Percentiles rank a stretch among this genome's conserved stretches.
Conservation (phyloP, 257 asterid species). For the Gynochthodes officinalis region DNA sequence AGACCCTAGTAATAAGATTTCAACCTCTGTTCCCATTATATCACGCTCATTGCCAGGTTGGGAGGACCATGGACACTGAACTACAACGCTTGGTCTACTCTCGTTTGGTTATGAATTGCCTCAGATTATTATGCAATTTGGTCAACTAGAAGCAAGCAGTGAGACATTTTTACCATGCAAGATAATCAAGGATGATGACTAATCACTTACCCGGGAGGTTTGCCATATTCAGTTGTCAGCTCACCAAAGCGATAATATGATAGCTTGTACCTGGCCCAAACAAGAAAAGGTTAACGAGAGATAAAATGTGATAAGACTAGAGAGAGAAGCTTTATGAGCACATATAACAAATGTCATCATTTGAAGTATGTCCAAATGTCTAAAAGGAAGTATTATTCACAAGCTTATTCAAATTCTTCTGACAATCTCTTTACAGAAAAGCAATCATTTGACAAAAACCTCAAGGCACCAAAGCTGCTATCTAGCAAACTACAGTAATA, state of each 20-base stretch:
- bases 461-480: not conserved
- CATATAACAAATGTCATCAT: not conserved
- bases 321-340: not conserved
- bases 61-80: not conserved
- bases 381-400: not conserved
- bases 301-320: not conserved
- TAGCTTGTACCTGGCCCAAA: conserved; percentile 75
- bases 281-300: conserved; percentile 15
- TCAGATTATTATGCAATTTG: not conserved
- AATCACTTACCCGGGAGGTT: conserved; percentile 92
- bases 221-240: conserved; percentile 90
- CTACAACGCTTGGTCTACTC: not conserved
- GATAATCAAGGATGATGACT: not conserved
- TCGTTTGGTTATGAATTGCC: not conserved
- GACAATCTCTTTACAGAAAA: not conserved
- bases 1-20: not conserved
- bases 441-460: not conserved
- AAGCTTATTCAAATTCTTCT: not conserved
- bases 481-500: not conserved
- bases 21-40: not conserved
- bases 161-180: not conserved
- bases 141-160: not conserved
- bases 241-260: conserved; percentile 96
- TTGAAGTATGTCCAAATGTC: not conserved
- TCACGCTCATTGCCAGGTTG: not conserved